Evolutionary conservation across 2,329 filamentous ascomycete species (phyloP).

Genomic region (Pseudocercospora fijiensis): DNA sequence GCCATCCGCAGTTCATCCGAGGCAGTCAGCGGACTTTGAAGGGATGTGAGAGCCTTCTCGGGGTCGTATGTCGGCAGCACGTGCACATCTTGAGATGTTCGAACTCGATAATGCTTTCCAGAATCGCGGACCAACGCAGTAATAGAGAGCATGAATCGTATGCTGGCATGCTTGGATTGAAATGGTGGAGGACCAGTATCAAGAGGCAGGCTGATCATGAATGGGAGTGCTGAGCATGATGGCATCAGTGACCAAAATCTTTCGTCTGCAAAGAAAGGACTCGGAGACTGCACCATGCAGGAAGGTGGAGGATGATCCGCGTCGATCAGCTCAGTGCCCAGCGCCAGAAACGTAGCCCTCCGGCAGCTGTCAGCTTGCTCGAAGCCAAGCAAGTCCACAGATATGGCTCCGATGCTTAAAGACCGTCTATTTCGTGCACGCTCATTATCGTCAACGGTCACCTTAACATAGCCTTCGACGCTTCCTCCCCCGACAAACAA

Average conservation of each 20-base stretch:
- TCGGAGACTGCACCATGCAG: conserved; percentile 50
- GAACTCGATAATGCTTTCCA: conserved; percentile 51
- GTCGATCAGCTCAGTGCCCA: conserved; percentile 54
- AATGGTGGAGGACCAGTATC: conserved; percentile 57
- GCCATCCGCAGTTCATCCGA: conserved; percentile 49
- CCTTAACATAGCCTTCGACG: conserved; percentile 52
- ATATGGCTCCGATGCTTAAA: conserved; percentile 51
- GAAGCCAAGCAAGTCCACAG: conserved; percentile 53
- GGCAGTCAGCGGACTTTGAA: conserved; percentile 53
- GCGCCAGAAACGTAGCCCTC: conserved; percentile 51
- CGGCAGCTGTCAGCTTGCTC: conserved; percentile 52
- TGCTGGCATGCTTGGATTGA: conserved; percentile 52
- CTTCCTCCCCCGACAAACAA: conserved; percentile 57
- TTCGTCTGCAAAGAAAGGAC: conserved; percentile 40
- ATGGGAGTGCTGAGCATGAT: conserved; percentile 50
- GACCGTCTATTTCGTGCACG: conserved; percentile 45
- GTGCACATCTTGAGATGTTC: conserved; percentile 51
- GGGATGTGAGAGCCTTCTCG: conserved; percentile 55
- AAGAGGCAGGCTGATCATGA: conserved; percentile 54
- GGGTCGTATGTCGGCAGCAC: conserved; percentile 58
- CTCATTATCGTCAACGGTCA: conserved; percentile 51
- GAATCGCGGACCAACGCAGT: conserved; percentile 51
- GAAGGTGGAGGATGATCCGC: conserved; percentile 51
- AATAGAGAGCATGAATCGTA: conserved; percentile 52
- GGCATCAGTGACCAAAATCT: conserved; percentile 53